Base-by-base conservation (phyloP, 2,329 filamentous ascomycete genomes). In the Fusarium scirpi region DNA sequence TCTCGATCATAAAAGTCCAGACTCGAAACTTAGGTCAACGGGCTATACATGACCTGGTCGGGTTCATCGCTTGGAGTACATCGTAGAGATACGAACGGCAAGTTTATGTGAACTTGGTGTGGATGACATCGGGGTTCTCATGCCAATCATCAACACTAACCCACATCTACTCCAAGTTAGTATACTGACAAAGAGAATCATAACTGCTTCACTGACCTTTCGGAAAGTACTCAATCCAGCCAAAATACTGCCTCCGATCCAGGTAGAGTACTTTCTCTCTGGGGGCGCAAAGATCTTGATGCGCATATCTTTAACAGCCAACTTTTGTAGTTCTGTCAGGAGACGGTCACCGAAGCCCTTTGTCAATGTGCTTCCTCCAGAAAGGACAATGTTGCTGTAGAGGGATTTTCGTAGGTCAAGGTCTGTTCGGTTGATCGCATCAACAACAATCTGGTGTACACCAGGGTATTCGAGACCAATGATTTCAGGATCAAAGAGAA, bases 71-170 rank as follows among this genome's bases (percentile, higher is more conserved):
- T 45, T 29, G 43, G 45, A 51, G 55, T 56, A 67, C 63, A 69
- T 71, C 52, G 16, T 32, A 40, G n/a, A 53, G 40, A 25, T 13
- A 16, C 20, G 30, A 48, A 49, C 34, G 22, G 47, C 46, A 43
- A 49, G 38, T 45, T 82, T 86, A 98, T 77, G 94, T 94, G 82
- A 98, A 97, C 83, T 97, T 98, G 78, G 94, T 96, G 83, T 98
- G 95, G 79, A 99, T 98, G 76, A 99, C 96, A 78, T 99, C 95
- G 20, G 96, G 96, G 79, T 99, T 97, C 87, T 99, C 96, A 80
- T 99, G 96, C 96, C 96, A 99, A 85, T 99, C 96, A 79, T 98
- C 96, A 79, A 97, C 95, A 82, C 94, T 97, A 78, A 99, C 96
- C 94, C 96, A 98, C 96, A 99, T 99, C 95, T 97, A 79, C 55